phyloP scores from a whole-genome alignment of 139 green algal species.

The Picochlorum sp. region DNA sequence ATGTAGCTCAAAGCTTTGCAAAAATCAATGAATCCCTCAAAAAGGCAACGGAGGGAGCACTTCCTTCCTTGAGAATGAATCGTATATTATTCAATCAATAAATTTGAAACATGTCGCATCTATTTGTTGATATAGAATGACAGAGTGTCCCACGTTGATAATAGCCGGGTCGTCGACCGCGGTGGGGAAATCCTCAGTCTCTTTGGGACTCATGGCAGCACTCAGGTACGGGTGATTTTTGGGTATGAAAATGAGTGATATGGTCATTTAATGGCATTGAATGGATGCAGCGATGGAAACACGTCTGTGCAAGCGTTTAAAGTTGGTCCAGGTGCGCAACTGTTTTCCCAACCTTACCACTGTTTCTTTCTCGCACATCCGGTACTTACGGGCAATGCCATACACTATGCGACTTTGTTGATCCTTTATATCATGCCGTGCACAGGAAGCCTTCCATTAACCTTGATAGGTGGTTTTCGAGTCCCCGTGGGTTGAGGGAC shows the following conservation, averaged over 20 bases:
- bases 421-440: constrained; percentile 59
- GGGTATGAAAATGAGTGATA: not conserved
- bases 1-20: no score
- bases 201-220: constrained; percentile 54
- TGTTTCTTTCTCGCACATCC: no score
- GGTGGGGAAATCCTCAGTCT: constrained; percentile 71
- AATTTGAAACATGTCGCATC: no score
- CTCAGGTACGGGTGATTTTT: constrained; percentile 35
- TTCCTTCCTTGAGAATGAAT: no score
- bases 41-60: no score
- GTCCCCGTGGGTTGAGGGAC: constrained; percentile 34
- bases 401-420: constrained; percentile 49
- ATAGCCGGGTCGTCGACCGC: constrained; percentile 62
- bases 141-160: constrained; percentile 38
- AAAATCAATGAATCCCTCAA: no score
- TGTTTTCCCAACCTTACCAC: no score
- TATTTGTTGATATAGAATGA: not conserved
- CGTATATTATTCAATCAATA: no score
- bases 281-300: constrained; percentile 31
- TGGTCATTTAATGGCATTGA: not conserved
- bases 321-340: constrained; percentile 52
- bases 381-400: not conserved
- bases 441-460: constrained; percentile 66
- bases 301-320: constrained; percentile 68
- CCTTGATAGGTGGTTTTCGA: constrained; percentile 77